phyloP scores from a whole-genome alignment of 192 early-diverging fungal species.

The Podila epicladia region DNA sequence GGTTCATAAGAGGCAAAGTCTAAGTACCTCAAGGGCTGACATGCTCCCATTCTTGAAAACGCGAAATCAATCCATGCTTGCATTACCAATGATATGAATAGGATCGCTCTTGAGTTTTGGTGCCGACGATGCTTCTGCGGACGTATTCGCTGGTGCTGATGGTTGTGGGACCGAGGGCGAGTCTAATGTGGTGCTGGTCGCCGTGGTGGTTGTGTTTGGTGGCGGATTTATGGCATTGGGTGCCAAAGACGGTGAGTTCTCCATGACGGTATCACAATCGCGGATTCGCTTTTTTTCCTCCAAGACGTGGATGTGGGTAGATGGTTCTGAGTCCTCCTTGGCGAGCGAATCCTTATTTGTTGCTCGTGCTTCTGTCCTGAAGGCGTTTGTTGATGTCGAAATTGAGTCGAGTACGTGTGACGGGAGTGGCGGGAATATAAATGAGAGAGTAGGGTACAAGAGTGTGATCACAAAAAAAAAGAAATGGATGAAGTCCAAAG shows the following conservation, averaged over 20 bases:
- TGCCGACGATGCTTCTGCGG: background rate
- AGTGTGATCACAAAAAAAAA: background rate
- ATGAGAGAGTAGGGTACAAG: background rate
- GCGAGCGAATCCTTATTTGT: background rate
- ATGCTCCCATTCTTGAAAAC: background rate
- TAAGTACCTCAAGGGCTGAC: background rate
- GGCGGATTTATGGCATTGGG: background rate
- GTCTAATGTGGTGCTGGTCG: background rate
- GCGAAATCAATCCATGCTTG: background rate
- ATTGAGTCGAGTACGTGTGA: constrained; percentile 2
- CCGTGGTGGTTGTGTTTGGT: background rate
- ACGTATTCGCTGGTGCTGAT: background rate
- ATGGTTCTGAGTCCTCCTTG: no score
- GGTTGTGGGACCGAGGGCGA: no score
- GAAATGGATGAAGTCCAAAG: background rate
- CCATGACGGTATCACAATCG: no score
- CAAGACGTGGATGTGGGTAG: no score
- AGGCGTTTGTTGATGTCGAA: background rate
- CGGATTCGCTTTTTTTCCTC: no score
- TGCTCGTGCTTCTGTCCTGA: background rate
- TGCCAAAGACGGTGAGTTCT: no score
- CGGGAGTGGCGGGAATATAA: background rate
- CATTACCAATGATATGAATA: background rate
- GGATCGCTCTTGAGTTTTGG: background rate
- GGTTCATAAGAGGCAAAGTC: background rate